A percentile compares a stretch with the other conserved stretches of the same genome.
These are phyloP conservation scores for Letharia lupina DNA, from an alignment of 495 filamentous ascomycete species.

Conservation along the genomic window DNA sequence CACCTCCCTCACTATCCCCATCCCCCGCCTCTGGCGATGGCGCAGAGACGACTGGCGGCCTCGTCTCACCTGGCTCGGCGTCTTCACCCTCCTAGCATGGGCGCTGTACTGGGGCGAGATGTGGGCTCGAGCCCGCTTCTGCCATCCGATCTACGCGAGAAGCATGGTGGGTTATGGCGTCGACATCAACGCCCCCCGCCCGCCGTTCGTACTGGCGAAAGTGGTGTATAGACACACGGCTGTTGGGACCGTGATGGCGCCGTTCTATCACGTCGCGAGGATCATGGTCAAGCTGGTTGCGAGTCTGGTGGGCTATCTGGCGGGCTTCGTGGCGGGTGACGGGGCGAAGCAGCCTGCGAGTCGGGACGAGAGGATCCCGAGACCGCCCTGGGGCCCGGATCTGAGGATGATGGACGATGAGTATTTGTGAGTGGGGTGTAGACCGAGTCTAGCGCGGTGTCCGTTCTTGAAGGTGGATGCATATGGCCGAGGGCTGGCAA, in stretches of 20 bases:
- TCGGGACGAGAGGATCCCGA: slow-evolving; percentile 18
- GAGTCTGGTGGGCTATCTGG: slow-evolving; percentile 15
- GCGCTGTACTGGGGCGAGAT: slow-evolving; percentile 54
- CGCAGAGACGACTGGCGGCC: slow-evolving; percentile 35
- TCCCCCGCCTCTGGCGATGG: slow-evolving; percentile 52
- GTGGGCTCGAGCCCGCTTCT: slow-evolving; percentile 42
- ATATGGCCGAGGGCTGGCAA: too few species aligned
- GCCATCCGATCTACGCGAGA: slow-evolving; percentile 45
- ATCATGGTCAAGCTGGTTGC: neutral
- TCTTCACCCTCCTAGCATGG: slow-evolving; percentile 39
- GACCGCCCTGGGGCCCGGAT: slow-evolving; percentile 21
- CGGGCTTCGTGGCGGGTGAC: slow-evolving; percentile 19
- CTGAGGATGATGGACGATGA: slow-evolving; percentile 27
- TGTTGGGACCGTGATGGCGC: neutral
- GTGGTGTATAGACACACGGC: slow-evolving; percentile 36
- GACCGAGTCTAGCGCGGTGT: too few species aligned
- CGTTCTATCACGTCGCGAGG: slow-evolving; percentile 3
- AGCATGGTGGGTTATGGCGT: slow-evolving; percentile 40
- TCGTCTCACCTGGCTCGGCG: slow-evolving; percentile 50
- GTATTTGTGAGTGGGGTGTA: slow-evolving; percentile 17
- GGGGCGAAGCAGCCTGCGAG: slow-evolving; percentile 11
- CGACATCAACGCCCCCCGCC: slow-evolving; percentile 37
- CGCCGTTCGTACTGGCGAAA: slow-evolving; percentile 40
- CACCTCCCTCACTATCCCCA: slow-evolving; percentile 37
- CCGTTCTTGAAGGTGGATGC: neutral